These are phyloP conservation scores for Boletus reticulatus DNA, from an alignment of 768 basidiomycete species.

Conservation along the genomic window DNA sequence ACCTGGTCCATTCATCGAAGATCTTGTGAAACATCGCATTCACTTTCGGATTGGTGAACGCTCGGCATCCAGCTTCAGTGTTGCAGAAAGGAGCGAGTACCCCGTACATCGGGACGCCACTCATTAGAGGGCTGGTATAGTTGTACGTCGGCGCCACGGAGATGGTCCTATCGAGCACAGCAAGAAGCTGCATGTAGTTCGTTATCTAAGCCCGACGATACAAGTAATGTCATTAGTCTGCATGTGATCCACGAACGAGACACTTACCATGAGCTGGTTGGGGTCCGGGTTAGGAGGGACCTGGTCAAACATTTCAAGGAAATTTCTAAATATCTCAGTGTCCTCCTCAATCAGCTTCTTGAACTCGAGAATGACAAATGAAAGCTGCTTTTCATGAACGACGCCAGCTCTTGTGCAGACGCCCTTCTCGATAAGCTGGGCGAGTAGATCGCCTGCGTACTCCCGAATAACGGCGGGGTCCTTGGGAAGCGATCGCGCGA, in stretches of 20 bases:
- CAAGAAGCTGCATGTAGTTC: constrained; percentile 5
- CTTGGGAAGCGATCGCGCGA: constrained; percentile 18
- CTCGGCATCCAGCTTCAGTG: constrained; percentile 20
- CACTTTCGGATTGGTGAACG: constrained; percentile 35
- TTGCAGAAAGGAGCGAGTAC: constrained; percentile 21
- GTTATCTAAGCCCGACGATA: not conserved
- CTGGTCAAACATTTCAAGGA: constrained; percentile 26
- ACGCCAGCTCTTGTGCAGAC: constrained; percentile 6
- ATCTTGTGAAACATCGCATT: constrained; percentile 48
- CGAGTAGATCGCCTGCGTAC: constrained; percentile 23
- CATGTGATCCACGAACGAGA: not conserved
- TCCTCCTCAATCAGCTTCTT: constrained; percentile 23
- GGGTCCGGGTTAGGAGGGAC: not conserved
- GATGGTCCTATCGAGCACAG: constrained; percentile 10
- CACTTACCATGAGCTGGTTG: constrained; percentile 6
- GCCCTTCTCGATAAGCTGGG: constrained; percentile 17
- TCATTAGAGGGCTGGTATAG: constrained; percentile 16
- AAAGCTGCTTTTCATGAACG: constrained; percentile 8
- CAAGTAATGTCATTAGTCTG: not conserved
- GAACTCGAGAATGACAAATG: constrained; percentile 20
- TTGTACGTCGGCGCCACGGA: constrained; percentile 9
- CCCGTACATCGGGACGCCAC: constrained; percentile 19
- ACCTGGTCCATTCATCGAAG: constrained; percentile 48
- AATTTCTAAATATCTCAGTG: constrained; percentile 18
- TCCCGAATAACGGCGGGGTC: constrained; percentile 5